Conservation (phyloP, 2,329 filamentous ascomycete genomes). For the Ilyonectria mors-panacis region DNA sequence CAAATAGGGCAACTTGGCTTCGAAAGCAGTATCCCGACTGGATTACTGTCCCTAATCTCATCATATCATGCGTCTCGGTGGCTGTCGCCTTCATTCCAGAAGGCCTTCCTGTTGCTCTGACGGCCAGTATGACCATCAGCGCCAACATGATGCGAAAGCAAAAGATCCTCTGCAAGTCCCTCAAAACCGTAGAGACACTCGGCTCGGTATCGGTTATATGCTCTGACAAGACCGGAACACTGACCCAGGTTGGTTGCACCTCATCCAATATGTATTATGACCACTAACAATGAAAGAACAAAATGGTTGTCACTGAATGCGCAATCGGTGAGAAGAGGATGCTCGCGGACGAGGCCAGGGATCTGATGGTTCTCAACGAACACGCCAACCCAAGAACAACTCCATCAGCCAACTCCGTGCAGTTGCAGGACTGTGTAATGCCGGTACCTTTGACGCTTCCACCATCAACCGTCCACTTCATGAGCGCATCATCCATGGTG, state of each 20-base stretch:
- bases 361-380: slow-evolving; percentile 50
- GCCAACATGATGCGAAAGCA: slow-evolving; percentile 84
- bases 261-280: neutral
- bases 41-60: slow-evolving; percentile 80
- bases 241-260: slow-evolving; percentile 65
- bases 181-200: slow-evolving; percentile 84
- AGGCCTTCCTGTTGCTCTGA: slow-evolving; percentile 79
- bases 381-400: slow-evolving; percentile 51
- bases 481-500: slow-evolving; percentile 77
- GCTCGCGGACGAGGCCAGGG: slow-evolving; percentile 66
- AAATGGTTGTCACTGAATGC: slow-evolving; percentile 81
- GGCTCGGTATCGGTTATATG: slow-evolving; percentile 82
- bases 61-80: slow-evolving; percentile 80
- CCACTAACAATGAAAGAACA: slow-evolving; percentile 66
- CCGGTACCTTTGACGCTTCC: slow-evolving; percentile 80
- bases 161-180: slow-evolving; percentile 83
- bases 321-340: slow-evolving; percentile 68
- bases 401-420: slow-evolving; percentile 72
- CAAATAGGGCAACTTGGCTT: slow-evolving; percentile 76
- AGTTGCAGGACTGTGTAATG: slow-evolving; percentile 79
- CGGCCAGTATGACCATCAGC: slow-evolving; percentile 80
- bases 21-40: slow-evolving; percentile 75
- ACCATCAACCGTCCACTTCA: slow-evolving; percentile 71
- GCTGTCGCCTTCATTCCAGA: slow-evolving; percentile 85
- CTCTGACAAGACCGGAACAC: slow-evolving; percentile 83